Base-by-base conservation (phyloP, 768 basidiomycete species). In the Phylloporus sp. region DNA sequence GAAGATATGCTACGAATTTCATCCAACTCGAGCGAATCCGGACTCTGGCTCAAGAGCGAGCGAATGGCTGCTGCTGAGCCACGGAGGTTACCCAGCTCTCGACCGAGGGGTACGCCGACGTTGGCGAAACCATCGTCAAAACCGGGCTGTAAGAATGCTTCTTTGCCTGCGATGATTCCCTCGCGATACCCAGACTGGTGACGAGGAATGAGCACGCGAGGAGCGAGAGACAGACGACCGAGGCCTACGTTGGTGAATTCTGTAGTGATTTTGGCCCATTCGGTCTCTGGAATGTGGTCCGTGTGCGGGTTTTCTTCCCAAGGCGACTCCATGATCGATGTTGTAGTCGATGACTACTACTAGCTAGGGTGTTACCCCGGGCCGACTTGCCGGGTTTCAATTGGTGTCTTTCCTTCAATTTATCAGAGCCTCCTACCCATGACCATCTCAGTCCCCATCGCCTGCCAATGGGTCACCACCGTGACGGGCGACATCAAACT, bases 181-280 rank as follows among this genome's bases (percentile, higher is more conserved):
- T 97, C 94, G n/a, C 95, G 81, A 60, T 97, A 97, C 3, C 95
- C 95, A 15, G 81, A 81, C 95, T 96, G n/a, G n/a, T 9, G 38
- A 42, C 28, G 9, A 32, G 14, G 38, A 26, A 33, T 49, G 43
- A 53, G 23, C 28, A 20, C 3, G 37, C 20, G 38, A 39, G 18
- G 9, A n/a, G 46, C 34, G 28, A 17, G 22, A 39, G 8, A n/a
- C n/a, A n/a, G n/a, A 18, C 6, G 36, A 44, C 13, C 6, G 28
- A 7, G 9, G 48, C 74, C 39, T 65, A 86, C 87, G 57, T 84
- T 87, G 17, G 80, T 83, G 62, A 88, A 90, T 28, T 81, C 78
- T 1, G 74, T 73, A 1, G 84, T 78, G 43, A 90, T 72, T 53
- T 74, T 84, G 14, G 70, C 61, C 87, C 86, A 89, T 58, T 89